These are phyloP conservation scores for Wickerhamiella brachini DNA, from an alignment of 805 yeast species.

Conservation along the genomic window DNA sequence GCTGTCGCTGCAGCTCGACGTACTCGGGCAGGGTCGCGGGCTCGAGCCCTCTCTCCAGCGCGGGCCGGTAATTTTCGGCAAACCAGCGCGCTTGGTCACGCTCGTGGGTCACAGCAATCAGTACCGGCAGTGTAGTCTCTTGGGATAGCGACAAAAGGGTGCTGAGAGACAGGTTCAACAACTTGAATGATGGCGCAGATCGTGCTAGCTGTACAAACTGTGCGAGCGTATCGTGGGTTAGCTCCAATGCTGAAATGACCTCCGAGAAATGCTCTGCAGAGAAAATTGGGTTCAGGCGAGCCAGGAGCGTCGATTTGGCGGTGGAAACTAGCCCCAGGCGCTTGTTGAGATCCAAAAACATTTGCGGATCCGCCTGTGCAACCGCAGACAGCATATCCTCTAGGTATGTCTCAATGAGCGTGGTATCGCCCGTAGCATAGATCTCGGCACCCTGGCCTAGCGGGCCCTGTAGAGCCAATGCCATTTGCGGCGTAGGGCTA, in stretches of 20 bases:
- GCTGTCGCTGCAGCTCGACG: not conserved
- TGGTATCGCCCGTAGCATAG: not conserved
- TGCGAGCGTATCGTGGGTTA: conserved; percentile 4
- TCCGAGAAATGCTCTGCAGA: conserved; percentile 5
- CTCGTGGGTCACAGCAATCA: not conserved
- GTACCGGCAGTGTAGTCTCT: not conserved
- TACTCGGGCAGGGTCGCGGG: not conserved
- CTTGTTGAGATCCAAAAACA: conserved; percentile 12
- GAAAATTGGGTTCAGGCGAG: conserved; percentile 7
- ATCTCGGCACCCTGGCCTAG: not conserved
- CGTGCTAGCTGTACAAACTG: conserved; percentile 12
- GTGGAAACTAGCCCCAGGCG: conserved; percentile 5
- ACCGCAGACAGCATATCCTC: conserved; percentile 2
- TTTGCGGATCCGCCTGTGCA: conserved; percentile 1
- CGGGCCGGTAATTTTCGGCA: not conserved
- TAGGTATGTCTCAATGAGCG: not conserved
- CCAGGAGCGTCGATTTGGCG: conserved; percentile 6
- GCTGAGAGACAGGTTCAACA: conserved; percentile 7
- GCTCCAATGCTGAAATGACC: conserved; percentile 6
- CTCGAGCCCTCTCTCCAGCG: not conserved
- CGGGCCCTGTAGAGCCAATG: not conserved
- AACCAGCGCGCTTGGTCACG: not conserved
- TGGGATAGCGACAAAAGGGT: conserved; percentile 6
- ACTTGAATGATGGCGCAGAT: conserved; percentile 4
- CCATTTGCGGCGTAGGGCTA: not conserved